Evolutionary conservation across 2,329 filamentous ascomycete species (phyloP).

Genomic region (Beauveria varroae): DNA sequence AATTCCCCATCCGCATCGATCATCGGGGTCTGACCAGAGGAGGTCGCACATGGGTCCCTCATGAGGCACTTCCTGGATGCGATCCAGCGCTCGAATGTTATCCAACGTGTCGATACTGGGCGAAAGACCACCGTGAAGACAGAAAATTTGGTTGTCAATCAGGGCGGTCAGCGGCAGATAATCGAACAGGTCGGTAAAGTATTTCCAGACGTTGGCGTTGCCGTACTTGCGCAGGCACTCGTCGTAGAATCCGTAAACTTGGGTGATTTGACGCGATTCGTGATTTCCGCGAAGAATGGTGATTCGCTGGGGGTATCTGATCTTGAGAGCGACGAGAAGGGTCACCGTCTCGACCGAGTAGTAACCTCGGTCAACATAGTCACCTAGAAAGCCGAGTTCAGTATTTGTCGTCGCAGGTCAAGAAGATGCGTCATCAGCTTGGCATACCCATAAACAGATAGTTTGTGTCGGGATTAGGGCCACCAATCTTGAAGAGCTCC

Average conservation of each 20-base stretch:
- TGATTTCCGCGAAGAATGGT: slow-evolving; percentile 97
- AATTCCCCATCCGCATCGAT: slow-evolving; percentile 93
- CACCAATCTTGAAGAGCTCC: slow-evolving; percentile 97
- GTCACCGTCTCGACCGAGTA: slow-evolving; percentile 99
- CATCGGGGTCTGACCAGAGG: slow-evolving; percentile 96
- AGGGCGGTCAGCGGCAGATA: slow-evolving; percentile 94
- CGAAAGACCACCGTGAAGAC: slow-evolving; percentile 90
- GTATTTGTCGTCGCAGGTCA: not conserved
- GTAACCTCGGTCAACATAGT: slow-evolving; percentile 96
- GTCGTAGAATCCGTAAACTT: slow-evolving; percentile 98
- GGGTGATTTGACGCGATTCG: slow-evolving; percentile 93
- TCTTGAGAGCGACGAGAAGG: slow-evolving; percentile 90
- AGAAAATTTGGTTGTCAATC: slow-evolving; percentile 98
- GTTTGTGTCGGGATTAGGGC: slow-evolving; percentile 95
- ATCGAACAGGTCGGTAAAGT: slow-evolving; percentile 99
- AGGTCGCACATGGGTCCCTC: slow-evolving; percentile 98
- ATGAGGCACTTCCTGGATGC: slow-evolving; percentile 96
- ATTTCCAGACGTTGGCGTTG: slow-evolving; percentile 98
- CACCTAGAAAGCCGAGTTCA: slow-evolving; percentile 46
- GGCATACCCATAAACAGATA: slow-evolving; percentile 84
- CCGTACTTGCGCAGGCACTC: slow-evolving; percentile 98
- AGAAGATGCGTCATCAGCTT: not conserved
- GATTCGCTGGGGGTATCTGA: slow-evolving; percentile 92
- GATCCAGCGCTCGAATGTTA: slow-evolving; percentile 90
- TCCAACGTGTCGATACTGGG: slow-evolving; percentile 94